These are phyloP conservation scores for Ambrosiella xylebori DNA, from an alignment of 2,329 filamentous ascomycete species.

Conservation along the genomic window DNA sequence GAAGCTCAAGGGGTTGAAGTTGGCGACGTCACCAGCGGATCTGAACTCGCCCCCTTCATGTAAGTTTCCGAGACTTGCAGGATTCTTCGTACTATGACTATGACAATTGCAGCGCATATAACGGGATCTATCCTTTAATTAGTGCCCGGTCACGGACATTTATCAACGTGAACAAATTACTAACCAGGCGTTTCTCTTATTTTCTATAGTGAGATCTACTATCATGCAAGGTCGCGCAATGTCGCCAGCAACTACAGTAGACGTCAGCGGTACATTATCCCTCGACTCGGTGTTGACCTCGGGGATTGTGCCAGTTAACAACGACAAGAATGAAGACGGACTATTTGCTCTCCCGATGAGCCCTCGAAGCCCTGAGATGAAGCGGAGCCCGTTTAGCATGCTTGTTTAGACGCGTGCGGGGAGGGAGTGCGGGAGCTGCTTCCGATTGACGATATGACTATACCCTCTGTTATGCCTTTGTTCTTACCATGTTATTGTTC, in stretches of 20 bases:
- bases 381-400: slow-evolving; percentile 61
- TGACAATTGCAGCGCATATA: neutral
- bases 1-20: slow-evolving; percentile 12
- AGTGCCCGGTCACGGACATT: too few species aligned
- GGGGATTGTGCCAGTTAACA: neutral
- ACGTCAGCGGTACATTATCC: slow-evolving; percentile 8
- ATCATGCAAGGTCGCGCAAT: slow-evolving; percentile 12
- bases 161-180: neutral
- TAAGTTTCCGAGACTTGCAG: neutral
- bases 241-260: slow-evolving; percentile 5
- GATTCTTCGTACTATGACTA: neutral
- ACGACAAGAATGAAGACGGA: slow-evolving; percentile 45
- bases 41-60: slow-evolving; percentile 10
- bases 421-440: too few species aligned
- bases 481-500: too few species aligned
- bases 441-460: too few species aligned
- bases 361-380: slow-evolving; percentile 71
- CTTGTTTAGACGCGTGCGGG: slow-evolving; percentile 17
- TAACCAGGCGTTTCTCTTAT: neutral
- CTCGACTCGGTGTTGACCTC: slow-evolving; percentile 8
- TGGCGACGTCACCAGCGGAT: slow-evolving; percentile 12
- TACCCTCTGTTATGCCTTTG: too few species aligned
- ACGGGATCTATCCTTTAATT: neutral
- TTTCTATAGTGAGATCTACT: slow-evolving; percentile 9
- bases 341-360: slow-evolving; percentile 78